A percentile compares a stretch with the other conserved stretches of the same genome.
phyloP scores from a whole-genome alignment of 768 basidiomycete species.

The Lenzites betulinus region DNA sequence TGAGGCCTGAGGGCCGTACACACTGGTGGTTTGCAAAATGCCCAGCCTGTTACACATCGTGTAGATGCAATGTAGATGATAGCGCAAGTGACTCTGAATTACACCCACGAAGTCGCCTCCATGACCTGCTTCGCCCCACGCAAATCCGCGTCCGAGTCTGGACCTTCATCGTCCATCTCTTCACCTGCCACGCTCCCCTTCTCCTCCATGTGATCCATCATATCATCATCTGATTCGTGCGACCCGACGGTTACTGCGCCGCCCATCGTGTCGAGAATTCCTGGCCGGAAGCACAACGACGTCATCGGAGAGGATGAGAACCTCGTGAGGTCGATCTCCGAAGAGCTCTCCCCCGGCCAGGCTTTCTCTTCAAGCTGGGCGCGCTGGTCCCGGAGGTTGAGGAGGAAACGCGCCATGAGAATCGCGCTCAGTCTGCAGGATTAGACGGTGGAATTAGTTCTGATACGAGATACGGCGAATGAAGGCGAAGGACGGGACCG shows the following conservation, averaged over 20 bases:
- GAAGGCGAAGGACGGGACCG: not conserved
- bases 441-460: not conserved
- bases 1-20: too few species aligned
- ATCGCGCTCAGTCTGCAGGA: conserved; percentile 15
- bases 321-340: not conserved
- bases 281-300: not conserved
- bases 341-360: not conserved
- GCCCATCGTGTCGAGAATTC: conserved; percentile 8
- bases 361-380: conserved; percentile 3
- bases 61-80: too few species aligned
- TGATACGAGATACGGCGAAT: not conserved
- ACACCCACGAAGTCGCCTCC: not conserved
- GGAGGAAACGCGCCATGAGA: conserved; percentile 20
- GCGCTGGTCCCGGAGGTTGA: conserved; percentile 19
- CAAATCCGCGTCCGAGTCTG: not conserved
- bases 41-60: too few species aligned
- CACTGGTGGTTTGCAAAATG: too few species aligned
- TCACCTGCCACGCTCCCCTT: not conserved
- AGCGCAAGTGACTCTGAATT: not conserved
- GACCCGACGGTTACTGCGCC: not conserved
- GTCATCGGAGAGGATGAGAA: not conserved
- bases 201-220: not conserved
- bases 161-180: not conserved
- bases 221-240: not conserved
- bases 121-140: not conserved